Percentiles rank a stretch among this genome's conserved stretches.
Evolutionary conservation across 2,329 filamentous ascomycete genomes (phyloP).

Genomic region (Leptographium procerum): DNA sequence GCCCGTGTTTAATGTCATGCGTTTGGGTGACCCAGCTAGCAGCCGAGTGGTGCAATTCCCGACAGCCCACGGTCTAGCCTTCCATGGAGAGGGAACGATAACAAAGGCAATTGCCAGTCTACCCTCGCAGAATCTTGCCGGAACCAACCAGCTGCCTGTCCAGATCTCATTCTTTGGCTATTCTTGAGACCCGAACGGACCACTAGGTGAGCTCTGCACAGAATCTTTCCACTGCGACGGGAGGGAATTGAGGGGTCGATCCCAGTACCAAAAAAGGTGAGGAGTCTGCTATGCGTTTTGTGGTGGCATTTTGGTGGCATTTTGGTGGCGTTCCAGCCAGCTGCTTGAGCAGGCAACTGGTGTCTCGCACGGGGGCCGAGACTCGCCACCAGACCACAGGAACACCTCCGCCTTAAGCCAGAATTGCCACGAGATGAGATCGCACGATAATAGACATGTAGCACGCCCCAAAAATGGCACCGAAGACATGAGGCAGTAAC

Average conservation of each 20-base stretch:
- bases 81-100: neutral
- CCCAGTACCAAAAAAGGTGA: no score
- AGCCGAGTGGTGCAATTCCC: neutral
- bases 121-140: neutral
- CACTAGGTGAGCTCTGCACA: neutral
- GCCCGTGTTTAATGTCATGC: neutral
- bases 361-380: no score
- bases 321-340: no score
- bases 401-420: no score
- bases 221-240: neutral
- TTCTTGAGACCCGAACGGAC: neutral
- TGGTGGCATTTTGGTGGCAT: no score
- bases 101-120: neutral
- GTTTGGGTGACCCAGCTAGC: neutral
- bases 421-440: neutral
- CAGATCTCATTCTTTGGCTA: no score
- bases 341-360: no score
- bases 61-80: neutral
- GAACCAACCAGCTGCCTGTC: neutral
- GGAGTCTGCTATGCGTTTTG: no score
- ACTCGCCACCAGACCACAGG: no score
- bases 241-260: neutral
- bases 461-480: no score
- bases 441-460: neutral
- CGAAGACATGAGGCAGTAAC: no score